Evolutionary conservation across 805 yeast genomes (phyloP), one percentile per base, ranked within the genome.

Genomic region (Barnettozyma californica): DNA sequence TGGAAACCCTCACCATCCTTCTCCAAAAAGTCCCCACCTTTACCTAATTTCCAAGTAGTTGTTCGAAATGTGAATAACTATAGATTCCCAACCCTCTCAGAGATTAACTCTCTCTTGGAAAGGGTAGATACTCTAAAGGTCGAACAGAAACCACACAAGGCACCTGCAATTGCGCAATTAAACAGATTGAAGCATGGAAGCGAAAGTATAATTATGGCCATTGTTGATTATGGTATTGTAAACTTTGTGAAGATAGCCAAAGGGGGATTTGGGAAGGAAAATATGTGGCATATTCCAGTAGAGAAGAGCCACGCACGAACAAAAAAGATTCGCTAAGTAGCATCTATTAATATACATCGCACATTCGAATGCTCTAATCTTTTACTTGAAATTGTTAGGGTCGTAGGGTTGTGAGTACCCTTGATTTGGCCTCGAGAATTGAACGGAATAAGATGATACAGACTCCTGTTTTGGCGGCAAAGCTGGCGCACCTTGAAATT

Each of bases 1-100:
- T 91, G 97, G 96, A 89, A 87, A 62, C 97, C 98, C 2, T 69
- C 74, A 2, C 74, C 86, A 0, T 66, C 70, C 3, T 91, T 86
- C 68, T 82, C 81, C 50, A 89, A 89, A 56, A 81, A 79, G 31
- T 57, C 61, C 20, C 95, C 95, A 1, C 81, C 84, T 0, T 41
- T 59, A 2, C 95, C 97, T 1, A 91, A 91, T 62, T 91, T 78
- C 61, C 88, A 83, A 56, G 66, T 92, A 1, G 72, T 78, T 2
- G 78, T 88, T 0, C 72, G 80, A 14, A 76, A 80, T 49, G 72
- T 77, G 4, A 68, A 68, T 10, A 62, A 64, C 2, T 46, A 59
- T 21, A 62, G 63, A 16, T 74, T 84, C 43, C 87, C 89, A 0
- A 64, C 69, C 0, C 64, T 73, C 2, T 13, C 54, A 1, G 77